These are phyloP conservation scores for Salix arbutifolia DNA, from an alignment of 345 rosid genomes.

Conservation along the genomic window DNA sequence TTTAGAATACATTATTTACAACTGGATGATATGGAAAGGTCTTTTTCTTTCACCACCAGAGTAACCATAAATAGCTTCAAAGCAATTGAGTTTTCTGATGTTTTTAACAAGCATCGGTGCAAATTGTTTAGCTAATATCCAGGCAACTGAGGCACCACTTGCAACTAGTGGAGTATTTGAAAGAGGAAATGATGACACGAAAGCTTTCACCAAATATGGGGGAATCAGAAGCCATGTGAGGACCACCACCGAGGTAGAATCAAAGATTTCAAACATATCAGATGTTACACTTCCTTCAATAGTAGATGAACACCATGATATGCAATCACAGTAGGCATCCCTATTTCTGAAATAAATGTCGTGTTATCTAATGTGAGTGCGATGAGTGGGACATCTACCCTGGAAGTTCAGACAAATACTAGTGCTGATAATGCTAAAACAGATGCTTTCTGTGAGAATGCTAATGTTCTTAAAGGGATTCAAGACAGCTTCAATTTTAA, in stretches of 20 bases:
- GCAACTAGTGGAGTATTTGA: constrained; percentile 24
- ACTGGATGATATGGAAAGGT: constrained; percentile 60
- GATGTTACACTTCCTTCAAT: neutral
- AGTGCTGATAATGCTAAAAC: constrained; percentile 1
- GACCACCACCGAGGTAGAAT: constrained; percentile 14
- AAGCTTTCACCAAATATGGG: constrained; percentile 11
- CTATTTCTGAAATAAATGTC: constrained; percentile 20
- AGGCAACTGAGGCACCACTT: constrained; percentile 21
- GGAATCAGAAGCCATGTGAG: constrained; percentile 18
- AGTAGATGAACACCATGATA: constrained; percentile 13
- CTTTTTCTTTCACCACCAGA: constrained; percentile 29
- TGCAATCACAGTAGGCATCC: constrained; percentile 19
- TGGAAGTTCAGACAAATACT: constrained; percentile 15
- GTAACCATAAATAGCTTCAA: constrained; percentile 18
- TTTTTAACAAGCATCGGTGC: constrained; percentile 33
- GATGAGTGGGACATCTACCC: constrained; percentile 7
- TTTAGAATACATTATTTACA: constrained; percentile 32
- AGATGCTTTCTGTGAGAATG: constrained; percentile 4
- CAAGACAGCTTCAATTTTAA: too few relatives aligned
- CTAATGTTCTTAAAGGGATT: too few relatives aligned
- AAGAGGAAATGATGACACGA: constrained; percentile 7
- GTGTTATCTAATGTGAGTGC: constrained; percentile 24
- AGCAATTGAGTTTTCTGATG: constrained; percentile 52
- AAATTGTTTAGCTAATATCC: constrained; percentile 4
- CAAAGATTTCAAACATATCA: constrained; percentile 4